phyloP scores from a whole-genome alignment of 2,329 filamentous ascomycete species.

The Pestalotiopsis sp. region DNA sequence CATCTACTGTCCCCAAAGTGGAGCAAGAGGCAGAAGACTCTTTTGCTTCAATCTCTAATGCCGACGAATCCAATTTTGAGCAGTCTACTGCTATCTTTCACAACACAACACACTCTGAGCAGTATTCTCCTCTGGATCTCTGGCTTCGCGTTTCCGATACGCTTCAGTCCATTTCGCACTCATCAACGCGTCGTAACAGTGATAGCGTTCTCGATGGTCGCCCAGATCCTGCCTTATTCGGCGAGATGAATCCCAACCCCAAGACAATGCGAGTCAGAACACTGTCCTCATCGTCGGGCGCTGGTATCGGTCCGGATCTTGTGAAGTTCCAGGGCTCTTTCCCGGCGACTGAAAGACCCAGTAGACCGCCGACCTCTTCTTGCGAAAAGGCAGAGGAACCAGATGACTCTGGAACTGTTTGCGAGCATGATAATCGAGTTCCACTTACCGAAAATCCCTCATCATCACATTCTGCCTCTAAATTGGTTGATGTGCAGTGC shows the following conservation, averaged over 20 bases:
- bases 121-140: slow-evolving; percentile 29
- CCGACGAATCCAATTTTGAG: slow-evolving; percentile 5
- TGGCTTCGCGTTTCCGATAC: slow-evolving; percentile 26
- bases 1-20: not conserved
- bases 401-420: not conserved
- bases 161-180: slow-evolving; percentile 5
- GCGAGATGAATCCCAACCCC: not conserved
- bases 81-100: slow-evolving; percentile 11
- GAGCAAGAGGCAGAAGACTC: not conserved
- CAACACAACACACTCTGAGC: slow-evolving; percentile 19
- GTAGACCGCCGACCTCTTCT: not conserved
- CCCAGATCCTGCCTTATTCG: not conserved
- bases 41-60: not conserved
- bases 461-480: not conserved
- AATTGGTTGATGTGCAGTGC: not conserved
- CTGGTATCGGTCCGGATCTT: not conserved
- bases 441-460: not conserved
- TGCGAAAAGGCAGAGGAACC: not conserved
- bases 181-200: slow-evolving; percentile 9
- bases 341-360: not conserved
- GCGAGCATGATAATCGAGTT: not conserved
- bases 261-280: slow-evolving; percentile 4
- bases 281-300: not conserved
- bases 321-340: not conserved
- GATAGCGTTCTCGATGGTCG: slow-evolving; percentile 9